Percentiles rank a stretch among this genome's conserved stretches.
Evolutionary conservation across 1,284 basidiomycete species (phyloP).

Genomic region (Rhodotorula glutinis): DNA sequence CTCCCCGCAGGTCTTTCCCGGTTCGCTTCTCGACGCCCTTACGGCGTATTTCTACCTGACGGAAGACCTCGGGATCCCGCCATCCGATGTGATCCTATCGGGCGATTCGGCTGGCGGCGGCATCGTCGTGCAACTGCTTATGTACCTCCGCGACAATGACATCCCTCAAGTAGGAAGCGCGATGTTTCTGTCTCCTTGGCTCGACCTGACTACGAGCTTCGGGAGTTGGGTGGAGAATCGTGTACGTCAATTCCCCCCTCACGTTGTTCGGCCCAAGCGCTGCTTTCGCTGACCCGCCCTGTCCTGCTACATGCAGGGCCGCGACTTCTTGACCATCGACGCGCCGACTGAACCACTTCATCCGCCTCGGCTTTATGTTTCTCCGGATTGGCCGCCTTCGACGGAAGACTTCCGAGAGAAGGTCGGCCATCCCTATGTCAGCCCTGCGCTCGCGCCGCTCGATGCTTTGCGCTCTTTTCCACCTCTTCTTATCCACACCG

Average conservation of each 20-base stretch:
- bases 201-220: slow-evolving; percentile 36
- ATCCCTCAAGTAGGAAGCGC: slow-evolving; percentile 24
- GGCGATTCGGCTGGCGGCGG: slow-evolving; percentile 51
- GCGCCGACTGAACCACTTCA: not conserved
- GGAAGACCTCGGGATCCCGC: slow-evolving; percentile 27
- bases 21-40: slow-evolving; percentile 50
- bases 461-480: slow-evolving; percentile 43
- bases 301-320: too few relatives aligned
- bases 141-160: slow-evolving; percentile 47
- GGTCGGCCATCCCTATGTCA: slow-evolving; percentile 32
- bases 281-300: too few relatives aligned
- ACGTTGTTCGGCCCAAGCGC: too few relatives aligned
- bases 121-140: slow-evolving; percentile 45
- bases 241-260: not conserved
- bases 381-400: not conserved
- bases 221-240: slow-evolving; percentile 24
- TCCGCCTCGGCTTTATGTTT: slow-evolving; percentile 14
- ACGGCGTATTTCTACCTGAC: slow-evolving; percentile 46
- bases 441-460: slow-evolving; percentile 21
- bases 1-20: slow-evolving; percentile 46
- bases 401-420: not conserved
- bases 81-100: slow-evolving; percentile 36
- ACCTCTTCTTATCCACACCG: slow-evolving; percentile 49
- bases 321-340: slow-evolving; percentile 18
- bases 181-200: slow-evolving; percentile 39